Conservation (phyloP, 345 rosid genomes). For the Alliaria petiolata region DNA sequence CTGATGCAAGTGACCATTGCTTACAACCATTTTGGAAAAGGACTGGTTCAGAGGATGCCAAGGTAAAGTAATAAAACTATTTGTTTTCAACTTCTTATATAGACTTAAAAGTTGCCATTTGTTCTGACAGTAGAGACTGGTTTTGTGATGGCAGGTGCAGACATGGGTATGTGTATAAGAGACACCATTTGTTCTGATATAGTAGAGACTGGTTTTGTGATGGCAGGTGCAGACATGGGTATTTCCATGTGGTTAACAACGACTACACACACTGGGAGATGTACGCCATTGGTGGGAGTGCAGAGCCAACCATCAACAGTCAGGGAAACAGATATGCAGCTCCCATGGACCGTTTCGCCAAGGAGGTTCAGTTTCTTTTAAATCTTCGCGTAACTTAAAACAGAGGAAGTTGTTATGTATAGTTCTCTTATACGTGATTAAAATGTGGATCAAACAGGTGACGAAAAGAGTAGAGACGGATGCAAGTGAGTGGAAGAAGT, state of each 20-base stretch:
- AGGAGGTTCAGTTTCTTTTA: too few species aligned
- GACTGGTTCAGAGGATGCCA: constrained; percentile 96
- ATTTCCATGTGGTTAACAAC: constrained; percentile 94
- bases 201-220: neutral
- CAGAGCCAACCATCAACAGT: constrained; percentile 87
- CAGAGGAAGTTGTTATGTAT: neutral
- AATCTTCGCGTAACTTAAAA: too few species aligned
- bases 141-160: constrained; percentile 58
- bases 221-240: constrained; percentile 89
- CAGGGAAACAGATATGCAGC: constrained; percentile 93
- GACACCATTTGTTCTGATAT: neutral
- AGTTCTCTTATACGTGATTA: neutral
- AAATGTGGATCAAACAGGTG: constrained; percentile 46
- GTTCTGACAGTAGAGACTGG: neutral
- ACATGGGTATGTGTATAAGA: constrained; percentile 87
- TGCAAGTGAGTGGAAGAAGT: constrained; percentile 48
- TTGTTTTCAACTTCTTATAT: neutral
- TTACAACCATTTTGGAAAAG: constrained; percentile 91
- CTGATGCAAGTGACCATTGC: constrained; percentile 93
- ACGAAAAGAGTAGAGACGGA: constrained; percentile 84
- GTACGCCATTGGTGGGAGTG: constrained; percentile 99
- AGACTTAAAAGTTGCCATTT: too few species aligned
- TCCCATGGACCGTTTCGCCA: constrained; percentile 68
- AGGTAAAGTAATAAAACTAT: constrained; percentile 39
- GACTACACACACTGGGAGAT: constrained; percentile 98